These are phyloP conservation scores for Wallacemonas sp. DNA, from an alignment of 208 protist genomes.

Conservation along the genomic window DNA sequence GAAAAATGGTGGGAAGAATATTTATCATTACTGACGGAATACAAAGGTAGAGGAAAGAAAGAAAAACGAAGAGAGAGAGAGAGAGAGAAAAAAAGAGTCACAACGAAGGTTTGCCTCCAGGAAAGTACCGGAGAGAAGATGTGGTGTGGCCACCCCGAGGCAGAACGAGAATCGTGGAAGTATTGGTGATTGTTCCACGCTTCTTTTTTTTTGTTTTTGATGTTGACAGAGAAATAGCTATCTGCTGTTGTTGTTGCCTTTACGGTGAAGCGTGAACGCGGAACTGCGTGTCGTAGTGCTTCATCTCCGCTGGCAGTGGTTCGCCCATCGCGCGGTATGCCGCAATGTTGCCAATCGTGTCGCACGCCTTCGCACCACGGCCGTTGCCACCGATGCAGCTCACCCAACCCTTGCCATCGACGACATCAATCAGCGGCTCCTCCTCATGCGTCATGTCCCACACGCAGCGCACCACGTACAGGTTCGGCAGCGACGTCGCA, in stretches of 20 bases:
- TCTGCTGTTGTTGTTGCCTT: too few species aligned
- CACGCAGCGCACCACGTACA: constrained; percentile 23
- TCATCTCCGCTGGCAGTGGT: constrained; percentile 16
- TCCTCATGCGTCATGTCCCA: constrained; percentile 17
- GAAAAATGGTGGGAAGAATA: too few species aligned
- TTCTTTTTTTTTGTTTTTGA: background rate
- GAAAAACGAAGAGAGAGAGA: constrained; percentile 4
- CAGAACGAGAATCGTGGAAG: too few species aligned
- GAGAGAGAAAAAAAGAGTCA: background rate
- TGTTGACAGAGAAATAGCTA: too few species aligned
- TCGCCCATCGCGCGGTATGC: constrained; percentile 25
- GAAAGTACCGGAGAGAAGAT: background rate
- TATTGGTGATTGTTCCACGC: too few species aligned
- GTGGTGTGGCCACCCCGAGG: too few species aligned
- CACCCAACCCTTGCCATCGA: constrained; percentile 19
- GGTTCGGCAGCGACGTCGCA: background rate
- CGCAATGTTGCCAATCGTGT: constrained; percentile 30
- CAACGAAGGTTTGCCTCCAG: background rate
- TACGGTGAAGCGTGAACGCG: background rate
- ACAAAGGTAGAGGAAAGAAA: constrained; percentile 13
- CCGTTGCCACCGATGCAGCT: constrained; percentile 28
- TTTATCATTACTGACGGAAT: too few species aligned
- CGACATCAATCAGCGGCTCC: constrained; percentile 20
- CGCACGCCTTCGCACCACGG: constrained; percentile 24
- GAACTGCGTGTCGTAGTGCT: constrained; percentile 10